phyloP scores from a whole-genome alignment of 352 stramenopile species.

The Globisporangium cederbergense region DNA sequence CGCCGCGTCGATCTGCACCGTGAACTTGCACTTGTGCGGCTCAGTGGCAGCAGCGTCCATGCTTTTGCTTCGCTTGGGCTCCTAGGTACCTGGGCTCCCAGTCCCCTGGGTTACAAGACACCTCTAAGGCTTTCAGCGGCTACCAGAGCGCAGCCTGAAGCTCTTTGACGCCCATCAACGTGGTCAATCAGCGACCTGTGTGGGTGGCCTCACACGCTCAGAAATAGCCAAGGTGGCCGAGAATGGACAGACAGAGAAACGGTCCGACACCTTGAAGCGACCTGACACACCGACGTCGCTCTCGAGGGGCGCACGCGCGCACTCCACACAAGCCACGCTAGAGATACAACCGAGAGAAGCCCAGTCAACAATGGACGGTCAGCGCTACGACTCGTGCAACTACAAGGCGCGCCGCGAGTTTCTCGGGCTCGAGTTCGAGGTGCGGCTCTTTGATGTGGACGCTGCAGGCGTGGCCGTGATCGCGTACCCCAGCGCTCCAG shows the following conservation, averaged over 20 bases:
- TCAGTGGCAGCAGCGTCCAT: conserved; percentile 9
- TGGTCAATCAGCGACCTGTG: neutral
- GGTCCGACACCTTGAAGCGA: neutral
- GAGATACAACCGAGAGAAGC: neutral
- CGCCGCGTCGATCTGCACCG: conserved; percentile 51
- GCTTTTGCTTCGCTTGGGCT: neutral
- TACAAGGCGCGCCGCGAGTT: conserved; percentile 64
- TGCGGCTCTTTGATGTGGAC: conserved; percentile 72
- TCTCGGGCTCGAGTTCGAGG: conserved; percentile 59
- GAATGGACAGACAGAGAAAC: neutral
- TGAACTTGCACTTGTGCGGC: conserved; percentile 54
- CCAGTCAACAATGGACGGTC: conserved; percentile 7
- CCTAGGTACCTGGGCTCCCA: neutral
- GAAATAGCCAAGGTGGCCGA: neutral
- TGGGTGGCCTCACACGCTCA: neutral
- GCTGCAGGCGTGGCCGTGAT: conserved; percentile 61
- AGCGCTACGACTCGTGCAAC: conserved; percentile 43
- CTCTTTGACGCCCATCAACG: neutral
- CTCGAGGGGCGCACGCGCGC: too few species aligned
- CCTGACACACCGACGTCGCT: too few species aligned
- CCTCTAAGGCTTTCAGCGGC: neutral
- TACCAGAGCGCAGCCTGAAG: neutral
- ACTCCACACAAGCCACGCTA: conserved; percentile 7
- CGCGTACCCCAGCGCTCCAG: conserved; percentile 29
- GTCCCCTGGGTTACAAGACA: neutral